Base-by-base conservation (phyloP, 352 stramenopile genomes). In the Phytopythium delawarense region DNA sequence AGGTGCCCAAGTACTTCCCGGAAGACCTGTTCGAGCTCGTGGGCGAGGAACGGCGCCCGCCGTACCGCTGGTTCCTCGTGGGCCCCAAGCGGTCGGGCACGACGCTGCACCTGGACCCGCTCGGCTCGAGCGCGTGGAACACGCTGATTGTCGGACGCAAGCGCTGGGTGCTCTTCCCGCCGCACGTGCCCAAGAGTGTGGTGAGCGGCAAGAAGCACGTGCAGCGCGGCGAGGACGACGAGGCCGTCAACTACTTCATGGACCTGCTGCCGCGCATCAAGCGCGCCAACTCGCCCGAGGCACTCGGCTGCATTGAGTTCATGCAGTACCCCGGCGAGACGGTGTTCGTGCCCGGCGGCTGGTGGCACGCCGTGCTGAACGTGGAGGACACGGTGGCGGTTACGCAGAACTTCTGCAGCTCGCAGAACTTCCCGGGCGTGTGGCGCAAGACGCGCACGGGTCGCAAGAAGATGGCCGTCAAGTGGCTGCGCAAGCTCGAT, bases 111-210 rank as follows among this genome's bases (percentile, higher is more conserved):
- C 70, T 98, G 12, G 97, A 99, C 72, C 97, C 97, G 8, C 97
- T 99, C 51, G 84, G 79, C 13, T 99, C 96, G 2, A 97, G 96
- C 67, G 97, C 97, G 9, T 99, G 97, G 97, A 99, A 99, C 74
- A 97, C 92, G 16, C 76, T 98, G 16, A 83, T 99, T 28, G 76
- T 89, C 12, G 97, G 97, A 7, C 83, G 91, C 21, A 99, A 99
- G 78, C 87, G 91, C 59, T 99, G 97, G 97, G 95, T 99, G 56
- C 92, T 99, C 45, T 99, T 98, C 70, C 96, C 96, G 18, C 96
- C 96, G 1, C 81, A 96, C 40, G 59, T 92, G 11, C 69, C 78
- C 13, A 94, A 94, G 62, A 59, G 70, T 8, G 63, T 90, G 11
- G 81, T 89, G 35, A 89, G 88, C 44, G 85, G 84, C 53, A 96